Evolutionary conservation across 78 protist species (phyloP), one percentile per base, ranked within the genome.

Genomic region (Dictyostelium discoideum): DNA sequence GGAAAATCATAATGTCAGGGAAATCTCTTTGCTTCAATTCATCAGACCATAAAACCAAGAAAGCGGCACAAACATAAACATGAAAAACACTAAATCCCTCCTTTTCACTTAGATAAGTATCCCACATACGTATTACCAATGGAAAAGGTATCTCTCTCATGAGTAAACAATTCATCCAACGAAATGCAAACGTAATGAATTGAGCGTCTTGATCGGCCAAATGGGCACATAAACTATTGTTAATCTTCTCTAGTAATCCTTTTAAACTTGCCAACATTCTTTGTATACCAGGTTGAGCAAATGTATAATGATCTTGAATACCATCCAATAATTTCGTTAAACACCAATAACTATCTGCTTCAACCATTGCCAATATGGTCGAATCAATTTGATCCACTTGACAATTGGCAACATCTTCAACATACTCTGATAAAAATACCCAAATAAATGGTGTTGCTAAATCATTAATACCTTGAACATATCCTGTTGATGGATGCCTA

Each of bases 91-190:
- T 26, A 81, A 84, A 92, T 2, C 94, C 92, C 39, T 79, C 94
- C 3, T 44, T 40, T 26, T 88, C 97, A 48, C 93, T 78, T 48
- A 98, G 57, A 83, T 98, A 98, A 16, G 99, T 97, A 83, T 98
- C 99, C 96, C 96, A 98, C 84, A 98, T 86, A 5, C 99, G 48
- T 14, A 96, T 44, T 37, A 85, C 85, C 67, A 96, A 54, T 0
- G 10, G 82, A 37, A 97, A 88, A 6, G 98, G 95, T 2, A 98
- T 42, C 79, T 99, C 99, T 16, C 99, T 86, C 90, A 98, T 72
- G 9, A 99, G 93, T 24, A 99, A 78, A 79, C 99, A 99, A 72
- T 99, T 99, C 98, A 99, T 98, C 99, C 99, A 99, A 4, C 99
- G 97, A 88, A 99, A 99, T 24, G 99, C 92, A 84, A 98, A 99